Conservation (phyloP, 306 rosid genomes). For the Inga oerstediana region DNA sequence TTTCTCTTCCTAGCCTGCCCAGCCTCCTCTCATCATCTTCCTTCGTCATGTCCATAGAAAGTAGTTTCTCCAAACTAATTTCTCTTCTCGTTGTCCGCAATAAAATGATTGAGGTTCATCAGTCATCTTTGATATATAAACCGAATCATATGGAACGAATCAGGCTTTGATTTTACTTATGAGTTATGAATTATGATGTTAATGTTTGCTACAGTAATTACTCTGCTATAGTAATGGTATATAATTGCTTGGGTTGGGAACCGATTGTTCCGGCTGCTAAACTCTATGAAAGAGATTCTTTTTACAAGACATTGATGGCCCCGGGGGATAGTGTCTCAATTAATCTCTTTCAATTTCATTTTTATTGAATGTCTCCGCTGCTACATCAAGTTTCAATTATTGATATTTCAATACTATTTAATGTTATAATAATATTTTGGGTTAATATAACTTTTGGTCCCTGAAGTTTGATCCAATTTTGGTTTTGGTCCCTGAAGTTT, state of each 20-base stretch:
- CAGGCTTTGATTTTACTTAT: neutral
- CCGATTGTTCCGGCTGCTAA: neutral
- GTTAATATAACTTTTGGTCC: no score
- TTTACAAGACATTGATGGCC: neutral
- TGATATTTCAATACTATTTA: no score
- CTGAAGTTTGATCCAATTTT: no score
- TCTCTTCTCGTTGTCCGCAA: conserved; percentile 33
- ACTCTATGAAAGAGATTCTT: neutral
- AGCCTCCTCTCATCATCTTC: neutral
- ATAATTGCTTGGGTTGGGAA: conserved; percentile 7
- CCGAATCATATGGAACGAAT: conserved; percentile 2
- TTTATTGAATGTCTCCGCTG: no score
- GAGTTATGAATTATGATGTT: neutral
- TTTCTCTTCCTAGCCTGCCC: conserved; percentile 11
- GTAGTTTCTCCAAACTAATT: conserved; percentile 3
- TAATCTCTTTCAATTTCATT: no score
- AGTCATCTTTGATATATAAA: conserved; percentile 19
- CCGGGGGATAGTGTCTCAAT: no score
- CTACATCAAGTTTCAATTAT: no score
- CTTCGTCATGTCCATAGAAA: conserved; percentile 17
- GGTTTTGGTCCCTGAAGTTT: no score
- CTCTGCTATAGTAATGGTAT: neutral
- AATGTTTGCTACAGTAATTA: conserved; percentile 14
- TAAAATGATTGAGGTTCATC: conserved; percentile 30
- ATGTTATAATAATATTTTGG: no score